Percentiles rank a stretch among this genome's conserved stretches.
Conservation (phyloP, 352 stramenopile species). For the Phytopythium montanum region DNA sequence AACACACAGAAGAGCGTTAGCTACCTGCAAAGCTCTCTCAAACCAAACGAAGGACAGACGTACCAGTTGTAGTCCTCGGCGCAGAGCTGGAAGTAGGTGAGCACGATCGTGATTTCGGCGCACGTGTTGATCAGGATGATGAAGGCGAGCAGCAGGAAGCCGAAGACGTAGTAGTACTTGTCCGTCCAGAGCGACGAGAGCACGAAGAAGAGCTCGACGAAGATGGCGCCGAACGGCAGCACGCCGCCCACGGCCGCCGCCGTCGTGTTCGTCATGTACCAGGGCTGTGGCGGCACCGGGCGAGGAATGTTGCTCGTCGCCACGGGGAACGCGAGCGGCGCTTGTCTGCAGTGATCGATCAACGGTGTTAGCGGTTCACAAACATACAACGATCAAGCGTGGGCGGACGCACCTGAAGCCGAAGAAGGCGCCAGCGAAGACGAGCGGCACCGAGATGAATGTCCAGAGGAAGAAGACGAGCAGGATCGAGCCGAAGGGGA, state of each 20-base stretch:
- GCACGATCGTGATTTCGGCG: constrained; percentile 99
- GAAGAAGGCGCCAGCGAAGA: constrained; percentile 98
- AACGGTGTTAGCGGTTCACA: background rate
- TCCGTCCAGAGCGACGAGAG: constrained; percentile 97
- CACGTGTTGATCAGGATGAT: constrained; percentile 98
- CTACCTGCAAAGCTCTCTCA: background rate
- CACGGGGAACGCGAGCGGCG: constrained; percentile 94
- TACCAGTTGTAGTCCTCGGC: constrained; percentile 99
- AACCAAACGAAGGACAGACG: constrained; percentile 17
- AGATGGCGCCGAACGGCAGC: constrained; percentile 98
- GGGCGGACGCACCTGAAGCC: constrained; percentile 92
- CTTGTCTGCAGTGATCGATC: constrained; percentile 35
- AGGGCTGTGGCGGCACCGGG: constrained; percentile 97
- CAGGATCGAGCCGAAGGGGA: constrained; percentile 97
- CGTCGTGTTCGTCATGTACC: constrained; percentile 96
- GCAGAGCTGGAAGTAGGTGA: constrained; percentile 99
- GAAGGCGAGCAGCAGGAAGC: constrained; percentile 98
- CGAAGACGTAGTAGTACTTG: constrained; percentile 99
- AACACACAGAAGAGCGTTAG: background rate
- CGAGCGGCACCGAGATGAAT: constrained; percentile 97
- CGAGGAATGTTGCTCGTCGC: constrained; percentile 98
- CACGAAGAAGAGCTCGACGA: constrained; percentile 99
- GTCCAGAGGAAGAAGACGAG: constrained; percentile 99
- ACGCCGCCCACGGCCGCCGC: constrained; percentile 95
- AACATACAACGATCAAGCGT: background rate